These are phyloP conservation scores for Nicotiana obtusifolia DNA, from an alignment of 257 asterid species.

Conservation along the genomic window DNA sequence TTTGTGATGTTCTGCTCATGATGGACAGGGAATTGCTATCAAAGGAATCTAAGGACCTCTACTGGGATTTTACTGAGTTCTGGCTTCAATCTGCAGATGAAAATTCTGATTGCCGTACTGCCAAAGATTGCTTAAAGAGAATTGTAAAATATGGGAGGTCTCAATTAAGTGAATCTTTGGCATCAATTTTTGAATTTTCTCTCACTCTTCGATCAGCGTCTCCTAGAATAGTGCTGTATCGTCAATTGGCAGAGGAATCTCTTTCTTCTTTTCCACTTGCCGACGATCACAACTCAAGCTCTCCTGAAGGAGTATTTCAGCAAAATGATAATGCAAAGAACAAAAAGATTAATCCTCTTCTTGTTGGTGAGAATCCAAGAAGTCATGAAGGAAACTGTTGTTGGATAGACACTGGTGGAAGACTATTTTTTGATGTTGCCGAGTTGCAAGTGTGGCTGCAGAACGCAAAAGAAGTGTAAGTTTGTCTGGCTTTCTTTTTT, in stretches of 20 bases:
- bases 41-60: slow-evolving; percentile 78
- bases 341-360: slow-evolving; percentile 36
- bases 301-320: slow-evolving; percentile 33
- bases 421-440: slow-evolving; percentile 55
- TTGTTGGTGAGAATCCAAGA: slow-evolving; percentile 39
- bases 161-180: slow-evolving; percentile 62
- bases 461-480: slow-evolving; percentile 57
- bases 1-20: slow-evolving; percentile 14
- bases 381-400: slow-evolving; percentile 69
- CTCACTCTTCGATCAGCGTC: slow-evolving; percentile 96
- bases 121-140: slow-evolving; percentile 74
- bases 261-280: slow-evolving; percentile 80
- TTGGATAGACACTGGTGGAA: slow-evolving; percentile 93
- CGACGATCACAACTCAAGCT: slow-evolving; percentile 46
- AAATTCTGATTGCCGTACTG: slow-evolving; percentile 51
- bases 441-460: slow-evolving; percentile 73
- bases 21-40: slow-evolving; percentile 80
- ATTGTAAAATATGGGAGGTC: slow-evolving; percentile 67
- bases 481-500: slow-evolving; percentile 26
- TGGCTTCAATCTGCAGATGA: slow-evolving; percentile 56
- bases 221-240: slow-evolving; percentile 82
- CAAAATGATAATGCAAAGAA: slow-evolving; percentile 33
- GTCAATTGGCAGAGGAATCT: slow-evolving; percentile 93
- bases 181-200: slow-evolving; percentile 86
- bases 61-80: slow-evolving; percentile 82